Base-by-base conservation (phyloP, 2,329 filamentous ascomycete species). In the Trichophyton rubrum region DNA sequence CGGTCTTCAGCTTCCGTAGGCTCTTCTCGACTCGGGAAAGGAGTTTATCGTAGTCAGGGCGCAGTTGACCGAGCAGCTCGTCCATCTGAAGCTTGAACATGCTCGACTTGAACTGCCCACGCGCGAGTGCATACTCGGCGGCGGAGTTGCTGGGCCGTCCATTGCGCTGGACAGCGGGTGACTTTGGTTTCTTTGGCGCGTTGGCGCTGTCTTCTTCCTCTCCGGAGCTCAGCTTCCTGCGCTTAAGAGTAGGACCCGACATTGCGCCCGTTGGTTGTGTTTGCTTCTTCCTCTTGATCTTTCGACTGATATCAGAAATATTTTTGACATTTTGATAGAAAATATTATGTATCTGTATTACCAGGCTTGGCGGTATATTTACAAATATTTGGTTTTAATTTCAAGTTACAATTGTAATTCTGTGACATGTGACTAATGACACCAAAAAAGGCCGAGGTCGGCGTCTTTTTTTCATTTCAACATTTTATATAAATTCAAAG, bases 61-160 rank as follows among this genome's bases (percentile, higher is more conserved):
- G 78, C 57, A 84, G 74, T 64, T 84, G 80, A 5, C 75, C 71
- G 58, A 87, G 70, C 61, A 88, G 74, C 66, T 86, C 83, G 64
- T 87, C 82, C 38, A 86, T 77, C 68, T 88, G 85, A 8, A 87
- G 71, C 68, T 86, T 86, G 74, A 88, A 86, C 61, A 86, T 74
- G 68, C 79, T 85, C 49, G 83, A 85, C 68, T 85, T 85, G 75
- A 82, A 85, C n/a, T 80, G 77, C 56, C 81, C 81, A 35, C 76
- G 77, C 13, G 74, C 68, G 64, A 70, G 65, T 33, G 71, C 70
- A 56, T 73, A 64, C 63, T 76, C 71, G 33, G 68, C 68, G 56
- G 69, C 59, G 6, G 62, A 56, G 74, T 58, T 24, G 60, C 71
- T 24, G 65, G 67, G 56, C 66, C 67, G 63, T 15, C 8, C 17